Evolutionary conservation across 1,284 basidiomycete genomes (phyloP).

Genomic region (Cutaneotrichosporon sp.): DNA sequence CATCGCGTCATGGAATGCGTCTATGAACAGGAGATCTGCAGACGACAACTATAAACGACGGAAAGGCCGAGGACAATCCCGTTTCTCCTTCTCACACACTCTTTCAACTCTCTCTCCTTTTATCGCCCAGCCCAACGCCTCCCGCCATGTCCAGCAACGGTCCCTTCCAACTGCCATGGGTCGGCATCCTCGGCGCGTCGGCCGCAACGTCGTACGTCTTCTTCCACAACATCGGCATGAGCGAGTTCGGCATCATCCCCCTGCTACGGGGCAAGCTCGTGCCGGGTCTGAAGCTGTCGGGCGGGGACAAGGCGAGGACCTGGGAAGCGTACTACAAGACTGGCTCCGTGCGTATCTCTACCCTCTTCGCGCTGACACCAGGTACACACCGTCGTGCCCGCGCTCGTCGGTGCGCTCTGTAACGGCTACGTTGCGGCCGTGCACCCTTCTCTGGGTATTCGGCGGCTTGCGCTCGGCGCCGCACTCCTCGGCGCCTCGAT

Average conservation of each 20-base stretch:
- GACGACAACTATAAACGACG: too few species aligned
- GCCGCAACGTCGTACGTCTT: constrained; percentile 24
- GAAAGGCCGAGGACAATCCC: too few species aligned
- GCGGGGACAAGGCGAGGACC: constrained; percentile 10
- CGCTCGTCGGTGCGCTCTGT: constrained; percentile 8
- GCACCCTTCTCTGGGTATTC: constrained; percentile 17
- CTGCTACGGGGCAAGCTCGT: constrained; percentile 19
- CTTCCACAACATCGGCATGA: constrained; percentile 21
- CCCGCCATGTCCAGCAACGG: constrained; percentile 1
- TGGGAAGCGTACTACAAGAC: constrained; percentile 18
- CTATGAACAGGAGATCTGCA: too few species aligned
- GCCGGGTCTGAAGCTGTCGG: background rate
- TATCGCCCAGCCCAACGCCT: background rate
- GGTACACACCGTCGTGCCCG: constrained; percentile 12
- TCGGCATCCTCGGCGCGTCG: constrained; percentile 21
- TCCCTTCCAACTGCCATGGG: constrained; percentile 17
- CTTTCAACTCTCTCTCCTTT: background rate
- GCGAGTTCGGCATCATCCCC: constrained; percentile 24
- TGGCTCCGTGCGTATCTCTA: constrained; percentile 17
- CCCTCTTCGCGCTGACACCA: constrained; percentile 3
- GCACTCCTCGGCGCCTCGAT: constrained; percentile 19
- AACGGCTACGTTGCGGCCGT: constrained; percentile 15
- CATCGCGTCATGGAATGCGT: too few species aligned
- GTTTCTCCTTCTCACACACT: background rate
- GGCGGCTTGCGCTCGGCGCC: constrained; percentile 16